Base-by-base conservation (phyloP, 108 stramenopile genomes). In the Pseudonitzschia pungens region DNA sequence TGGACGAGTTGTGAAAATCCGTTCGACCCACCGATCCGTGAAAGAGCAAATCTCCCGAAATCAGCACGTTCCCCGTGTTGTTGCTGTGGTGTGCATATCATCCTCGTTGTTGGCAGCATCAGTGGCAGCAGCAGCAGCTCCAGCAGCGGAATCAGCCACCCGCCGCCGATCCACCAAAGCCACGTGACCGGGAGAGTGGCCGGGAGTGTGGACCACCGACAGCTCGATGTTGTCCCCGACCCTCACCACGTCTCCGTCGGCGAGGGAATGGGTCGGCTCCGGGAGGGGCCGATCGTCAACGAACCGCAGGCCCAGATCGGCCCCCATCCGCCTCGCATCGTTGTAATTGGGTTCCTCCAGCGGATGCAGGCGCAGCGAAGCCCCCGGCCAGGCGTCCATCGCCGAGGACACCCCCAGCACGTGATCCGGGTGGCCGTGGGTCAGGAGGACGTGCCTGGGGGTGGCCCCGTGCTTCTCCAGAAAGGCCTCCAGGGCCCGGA, bases 11-110 rank as follows among this genome's bases (percentile, higher is more conserved):
- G 54, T 32, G 73, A 55, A 80, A 75, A 65, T 80, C 79, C 2
- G 79, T 80, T 29, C 79, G 69, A 15, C 79, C 79, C 10, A 80
- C 79, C 22, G 79, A 80, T n/a, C 79, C 79, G 21, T 70, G 73
- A 52, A 80, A 80, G 27, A 80, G 58, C 36, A 80, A 32, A 73
- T 80, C 79, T 36, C 79, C 79, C 21, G 64, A 63, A 9, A 75
- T 18, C 63, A 80, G 57, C 21, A 80, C 74, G 33, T 45, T 44
- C 10, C 70, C 74, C n/a, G 10, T 24, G 8, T 44, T 28, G 21
- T 11, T 22, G 16, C 14, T 12, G 32, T 69, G 45, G 36, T 36
- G 6, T 36, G 2, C 4, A 6, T 6, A 6, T 68, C 56, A 9
- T 10, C n/a, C 16, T 57, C 36, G 18, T 27, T 45, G 16, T 45